phyloP scores from a whole-genome alignment of 148 eudicot species.

The Rhododendron ferrugineum region DNA sequence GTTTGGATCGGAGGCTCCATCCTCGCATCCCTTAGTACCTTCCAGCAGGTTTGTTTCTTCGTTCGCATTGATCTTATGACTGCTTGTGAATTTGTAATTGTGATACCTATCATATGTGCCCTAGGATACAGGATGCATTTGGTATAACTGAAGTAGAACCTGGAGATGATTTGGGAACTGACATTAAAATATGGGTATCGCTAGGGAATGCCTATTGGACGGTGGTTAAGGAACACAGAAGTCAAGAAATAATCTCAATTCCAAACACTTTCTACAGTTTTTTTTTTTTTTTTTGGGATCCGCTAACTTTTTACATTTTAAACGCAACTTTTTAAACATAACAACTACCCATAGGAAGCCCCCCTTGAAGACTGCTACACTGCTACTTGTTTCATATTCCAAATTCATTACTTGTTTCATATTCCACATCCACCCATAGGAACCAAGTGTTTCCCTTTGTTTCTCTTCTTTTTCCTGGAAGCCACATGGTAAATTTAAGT shows the following conservation, averaged over 20 bases:
- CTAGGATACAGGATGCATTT: background rate
- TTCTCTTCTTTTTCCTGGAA: background rate
- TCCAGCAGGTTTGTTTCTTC: conserved; percentile 9
- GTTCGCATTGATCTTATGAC: background rate
- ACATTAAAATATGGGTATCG: background rate
- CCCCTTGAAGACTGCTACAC: background rate
- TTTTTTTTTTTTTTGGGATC: background rate
- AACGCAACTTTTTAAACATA: background rate
- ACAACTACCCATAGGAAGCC: background rate
- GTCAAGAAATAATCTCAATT: background rate
- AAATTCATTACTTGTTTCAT: background rate
- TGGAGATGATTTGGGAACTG: background rate
- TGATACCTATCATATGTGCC: background rate
- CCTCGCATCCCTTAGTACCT: conserved; percentile 6
- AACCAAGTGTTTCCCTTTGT: background rate
- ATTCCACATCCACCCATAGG: too few species aligned
- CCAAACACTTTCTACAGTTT: background rate
- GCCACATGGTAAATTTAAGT: background rate
- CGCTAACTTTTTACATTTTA: background rate
- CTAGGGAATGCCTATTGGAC: background rate
- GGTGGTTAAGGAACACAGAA: background rate
- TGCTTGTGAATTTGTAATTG: background rate
- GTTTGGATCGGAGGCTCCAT: conserved; percentile 10
- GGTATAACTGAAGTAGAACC: background rate
- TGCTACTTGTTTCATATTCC: background rate